Evolutionary conservation across 768 basidiomycete species (phyloP).

Genomic region (Podaxis sp.): DNA sequence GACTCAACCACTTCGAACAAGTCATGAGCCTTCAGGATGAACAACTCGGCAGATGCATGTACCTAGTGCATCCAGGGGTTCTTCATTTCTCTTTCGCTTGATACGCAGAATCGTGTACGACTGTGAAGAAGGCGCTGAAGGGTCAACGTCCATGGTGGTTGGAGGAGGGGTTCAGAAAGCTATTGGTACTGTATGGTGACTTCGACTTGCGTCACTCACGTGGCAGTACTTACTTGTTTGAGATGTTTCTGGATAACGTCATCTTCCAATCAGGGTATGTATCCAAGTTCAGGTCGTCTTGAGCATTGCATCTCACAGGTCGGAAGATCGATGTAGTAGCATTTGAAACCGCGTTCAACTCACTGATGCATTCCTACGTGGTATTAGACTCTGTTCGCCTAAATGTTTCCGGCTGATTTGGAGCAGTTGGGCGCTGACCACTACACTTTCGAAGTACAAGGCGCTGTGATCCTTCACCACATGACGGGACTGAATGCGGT

Average conservation of each 20-base stretch:
- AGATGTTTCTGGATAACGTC: not conserved
- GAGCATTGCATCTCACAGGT: not conserved
- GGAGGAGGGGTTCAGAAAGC: not conserved
- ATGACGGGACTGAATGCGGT: not conserved
- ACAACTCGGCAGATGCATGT: slow-evolving; percentile 22
- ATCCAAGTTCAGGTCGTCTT: not conserved
- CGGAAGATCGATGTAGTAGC: not conserved
- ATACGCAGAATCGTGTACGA: slow-evolving; percentile 76
- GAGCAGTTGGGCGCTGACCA: not conserved
- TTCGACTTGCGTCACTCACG: slow-evolving; percentile 4
- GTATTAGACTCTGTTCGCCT: not conserved
- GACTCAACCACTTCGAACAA: slow-evolving; percentile 60
- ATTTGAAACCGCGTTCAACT: not conserved
- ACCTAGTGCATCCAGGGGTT: slow-evolving; percentile 82
- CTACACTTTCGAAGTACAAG: not conserved
- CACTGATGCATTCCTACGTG: not conserved
- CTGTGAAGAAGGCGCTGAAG: slow-evolving; percentile 28
- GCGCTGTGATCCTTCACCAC: not conserved
- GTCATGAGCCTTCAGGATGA: slow-evolving; percentile 9
- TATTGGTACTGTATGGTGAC: not conserved
- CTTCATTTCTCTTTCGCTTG: slow-evolving; percentile 81
- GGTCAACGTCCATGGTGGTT: slow-evolving; percentile 29
- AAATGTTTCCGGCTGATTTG: not conserved
- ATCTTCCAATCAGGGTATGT: not conserved
- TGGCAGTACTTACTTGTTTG: not conserved